Conservation (phyloP, 1,284 basidiomycete genomes). For the Ceratobasidium sp. region DNA sequence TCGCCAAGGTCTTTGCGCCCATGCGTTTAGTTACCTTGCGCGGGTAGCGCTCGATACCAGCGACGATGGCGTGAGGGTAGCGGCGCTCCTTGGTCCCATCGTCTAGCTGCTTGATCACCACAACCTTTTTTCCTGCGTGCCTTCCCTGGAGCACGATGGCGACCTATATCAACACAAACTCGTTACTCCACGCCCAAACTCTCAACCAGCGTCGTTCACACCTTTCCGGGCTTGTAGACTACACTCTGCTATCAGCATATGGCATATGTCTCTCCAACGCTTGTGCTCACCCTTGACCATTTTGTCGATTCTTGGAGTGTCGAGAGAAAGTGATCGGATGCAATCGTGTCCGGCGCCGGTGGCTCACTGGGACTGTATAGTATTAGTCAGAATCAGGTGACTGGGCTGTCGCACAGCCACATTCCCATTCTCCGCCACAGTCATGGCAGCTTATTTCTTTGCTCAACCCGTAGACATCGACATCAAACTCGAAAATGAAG, state of each 20-base stretch:
- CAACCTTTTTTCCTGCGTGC: slow-evolving; percentile 93
- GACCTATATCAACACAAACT: slow-evolving; percentile 59
- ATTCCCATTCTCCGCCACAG: slow-evolving; percentile 10
- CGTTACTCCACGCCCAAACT: slow-evolving; percentile 1
- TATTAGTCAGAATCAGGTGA: background rate
- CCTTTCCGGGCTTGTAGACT: slow-evolving; percentile 99
- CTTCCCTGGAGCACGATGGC: slow-evolving; percentile 96
- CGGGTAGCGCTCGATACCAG: slow-evolving; percentile 95
- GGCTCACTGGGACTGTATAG: slow-evolving; percentile 23
- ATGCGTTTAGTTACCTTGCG: slow-evolving; percentile 95
- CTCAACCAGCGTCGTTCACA: slow-evolving; percentile 51
- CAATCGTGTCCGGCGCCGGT: slow-evolving; percentile 1
- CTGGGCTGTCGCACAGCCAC: slow-evolving; percentile 3
- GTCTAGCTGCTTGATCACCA: slow-evolving; percentile 87
- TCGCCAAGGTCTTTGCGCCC: slow-evolving; percentile 92
- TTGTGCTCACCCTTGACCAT: slow-evolving; percentile 45
- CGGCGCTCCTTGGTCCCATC: slow-evolving; percentile 89
- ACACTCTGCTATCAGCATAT: slow-evolving; percentile 15
- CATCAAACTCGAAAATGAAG: slow-evolving; percentile 86
- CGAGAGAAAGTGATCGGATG: slow-evolving; percentile 16
- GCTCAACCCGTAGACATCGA: slow-evolving; percentile 91
- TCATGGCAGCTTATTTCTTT: slow-evolving; percentile 92
- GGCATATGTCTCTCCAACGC: background rate
- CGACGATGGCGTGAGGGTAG: slow-evolving; percentile 96
- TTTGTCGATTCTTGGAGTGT: slow-evolving; percentile 35